phyloP scores from a whole-genome alignment of 129 eudicot species.

The Tanacetum coccineum region DNA sequence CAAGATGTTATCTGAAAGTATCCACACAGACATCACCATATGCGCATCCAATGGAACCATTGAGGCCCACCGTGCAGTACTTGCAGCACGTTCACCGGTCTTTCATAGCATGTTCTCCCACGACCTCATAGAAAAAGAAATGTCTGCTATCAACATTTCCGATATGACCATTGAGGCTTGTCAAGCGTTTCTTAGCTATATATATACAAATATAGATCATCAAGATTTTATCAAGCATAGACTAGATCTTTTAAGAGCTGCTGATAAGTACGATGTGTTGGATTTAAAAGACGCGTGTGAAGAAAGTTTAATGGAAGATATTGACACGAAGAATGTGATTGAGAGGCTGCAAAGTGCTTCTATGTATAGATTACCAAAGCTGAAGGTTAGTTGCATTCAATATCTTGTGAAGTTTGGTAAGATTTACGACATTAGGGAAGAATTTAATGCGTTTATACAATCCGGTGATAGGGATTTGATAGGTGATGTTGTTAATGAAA shows the following conservation, averaged over 20 bases:
- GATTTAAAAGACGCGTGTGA: constrained; percentile 90
- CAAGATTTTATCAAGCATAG: constrained; percentile 65
- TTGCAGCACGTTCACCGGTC: constrained; percentile 86
- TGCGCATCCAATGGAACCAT: constrained; percentile 70
- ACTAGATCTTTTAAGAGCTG: constrained; percentile 73
- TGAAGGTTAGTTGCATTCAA: constrained; percentile 69
- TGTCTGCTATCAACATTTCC: constrained; percentile 57
- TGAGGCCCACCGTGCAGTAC: constrained; percentile 89
- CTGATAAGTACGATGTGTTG: constrained; percentile 77
- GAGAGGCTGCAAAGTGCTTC: constrained; percentile 73
- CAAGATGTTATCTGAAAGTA: constrained; percentile 76
- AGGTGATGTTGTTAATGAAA: constrained; percentile 70
- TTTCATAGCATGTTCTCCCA: constrained; percentile 95
- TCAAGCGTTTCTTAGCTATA: constrained; percentile 63
- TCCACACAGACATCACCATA: constrained; percentile 78
- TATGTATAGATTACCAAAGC: constrained; percentile 61
- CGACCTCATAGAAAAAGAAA: constrained; percentile 80
- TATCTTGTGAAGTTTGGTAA: constrained; percentile 92
- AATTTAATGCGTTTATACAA: constrained; percentile 58
- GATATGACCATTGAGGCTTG: constrained; percentile 85
- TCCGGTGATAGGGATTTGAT: constrained; percentile 85
- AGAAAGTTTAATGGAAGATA: constrained; percentile 75
- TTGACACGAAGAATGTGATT: constrained; percentile 68
- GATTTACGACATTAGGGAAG: constrained; percentile 81
- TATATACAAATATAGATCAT: constrained; percentile 53